A percentile compares a stretch with the other conserved stretches of the same genome.
phyloP scores from a whole-genome alignment of 2,329 filamentous ascomycete genomes.

The Aspergillus sp. region DNA sequence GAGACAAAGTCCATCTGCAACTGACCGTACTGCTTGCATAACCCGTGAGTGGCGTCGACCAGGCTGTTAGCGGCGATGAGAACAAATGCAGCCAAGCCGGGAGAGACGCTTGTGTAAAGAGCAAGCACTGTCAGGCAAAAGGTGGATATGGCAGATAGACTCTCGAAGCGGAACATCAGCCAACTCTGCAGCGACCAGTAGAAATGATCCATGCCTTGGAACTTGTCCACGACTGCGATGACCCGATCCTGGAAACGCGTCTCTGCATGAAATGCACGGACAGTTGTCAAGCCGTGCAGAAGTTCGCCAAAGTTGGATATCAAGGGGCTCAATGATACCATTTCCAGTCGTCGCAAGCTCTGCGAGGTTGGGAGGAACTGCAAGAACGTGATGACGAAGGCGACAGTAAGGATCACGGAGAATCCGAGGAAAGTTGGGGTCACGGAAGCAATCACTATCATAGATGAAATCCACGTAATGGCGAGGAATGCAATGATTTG shows the following conservation, averaged over 20 bases:
- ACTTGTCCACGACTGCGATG: constrained; percentile 77
- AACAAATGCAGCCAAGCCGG: constrained; percentile 81
- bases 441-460: constrained; percentile 75
- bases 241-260: constrained; percentile 76
- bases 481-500: constrained; percentile 68
- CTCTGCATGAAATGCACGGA: constrained; percentile 79
- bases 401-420: constrained; percentile 63
- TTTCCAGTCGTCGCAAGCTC: constrained; percentile 78
- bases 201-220: constrained; percentile 95
- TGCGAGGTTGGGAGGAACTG: constrained; percentile 81
- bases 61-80: constrained; percentile 67
- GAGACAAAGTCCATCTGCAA: constrained; percentile 91
- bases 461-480: constrained; percentile 70
- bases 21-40: constrained; percentile 79
- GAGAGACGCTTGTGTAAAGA: constrained; percentile 69
- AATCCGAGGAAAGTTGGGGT: constrained; percentile 76
- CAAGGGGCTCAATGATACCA: constrained; percentile 82
- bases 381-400: constrained; percentile 73
- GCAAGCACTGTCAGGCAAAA: constrained; percentile 73
- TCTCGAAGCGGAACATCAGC: constrained; percentile 77
- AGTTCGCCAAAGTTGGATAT: constrained; percentile 92
- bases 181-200: constrained; percentile 88
- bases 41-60: constrained; percentile 66
- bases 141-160: constrained; percentile 69
- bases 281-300: constrained; percentile 80